Evolutionary conservation across 768 basidiomycete genomes (phyloP), one percentile per base, ranked within the genome.

Genomic region (Pleurotus giganteus): DNA sequence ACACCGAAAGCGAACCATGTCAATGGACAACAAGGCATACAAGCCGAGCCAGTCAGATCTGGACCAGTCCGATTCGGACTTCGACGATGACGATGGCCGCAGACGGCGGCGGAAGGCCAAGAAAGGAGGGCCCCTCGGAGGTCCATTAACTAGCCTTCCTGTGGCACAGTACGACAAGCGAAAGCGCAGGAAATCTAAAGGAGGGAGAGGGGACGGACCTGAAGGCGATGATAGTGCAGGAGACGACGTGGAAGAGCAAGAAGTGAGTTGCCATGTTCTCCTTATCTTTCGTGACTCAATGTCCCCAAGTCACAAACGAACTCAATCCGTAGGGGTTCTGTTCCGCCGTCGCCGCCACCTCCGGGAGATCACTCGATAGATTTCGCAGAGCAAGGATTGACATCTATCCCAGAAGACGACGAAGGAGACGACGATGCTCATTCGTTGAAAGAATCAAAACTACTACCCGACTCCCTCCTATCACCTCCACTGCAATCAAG

Each of bases 11-110:
- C 78, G 77, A 60, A 82, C 85, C 28, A 89, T 91, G 58, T 88
- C 87, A 0, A 63, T 73, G 21, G 91, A 93, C 66, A 91, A 92
- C 70, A 89, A 88, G 66, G 91, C 91, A 0, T 94, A 92, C 62
- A 80, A 80, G 51, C 91, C 91, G 17, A 69, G 82, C 1, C 66
- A 68, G 53, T 87, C 85, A 6, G 88, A 88, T 59, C 60, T 81
- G 29, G 89, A 90, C 36, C 76, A 72, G 36, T 79, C 81, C 6
- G 83, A 85, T 5, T 86, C 84, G 29, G 84, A 85, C 47, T 71
- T 71, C 47, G 74, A 74, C 1, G 80, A 82, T 46, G 75, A 78
- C 28, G 81, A 80, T 23, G 81, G 76, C 27, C 74, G 72, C 49
- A 83, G 76, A 55, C 76, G 74, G 61, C 77, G 75, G 64, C 77